phyloP scores from a whole-genome alignment of 805 yeast genomes.

The Yarrowia yakushimensis region DNA sequence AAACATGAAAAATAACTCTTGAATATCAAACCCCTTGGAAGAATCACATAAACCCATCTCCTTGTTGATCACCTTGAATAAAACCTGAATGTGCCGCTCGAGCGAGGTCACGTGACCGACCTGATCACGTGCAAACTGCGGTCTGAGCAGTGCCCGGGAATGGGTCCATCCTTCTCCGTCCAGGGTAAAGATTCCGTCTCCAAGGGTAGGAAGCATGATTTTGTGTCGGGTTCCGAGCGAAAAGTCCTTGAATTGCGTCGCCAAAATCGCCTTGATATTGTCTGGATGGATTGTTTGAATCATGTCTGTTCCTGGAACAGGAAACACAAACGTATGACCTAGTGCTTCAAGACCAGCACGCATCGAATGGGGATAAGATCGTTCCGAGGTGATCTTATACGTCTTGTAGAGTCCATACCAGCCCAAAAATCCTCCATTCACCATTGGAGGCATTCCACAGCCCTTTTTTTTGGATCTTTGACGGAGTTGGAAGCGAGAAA shows the following conservation, averaged over 20 bases:
- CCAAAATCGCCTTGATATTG: conserved; percentile 37
- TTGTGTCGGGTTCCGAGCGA: conserved; percentile 34
- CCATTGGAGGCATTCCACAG: conserved; percentile 8
- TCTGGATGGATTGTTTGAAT: conserved; percentile 36
- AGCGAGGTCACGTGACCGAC: conserved; percentile 34
- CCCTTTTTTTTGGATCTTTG: background rate
- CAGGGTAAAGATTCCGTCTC: conserved; percentile 40
- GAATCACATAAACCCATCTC: background rate
- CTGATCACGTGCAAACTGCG: conserved; percentile 39
- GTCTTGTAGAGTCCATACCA: conserved; percentile 19
- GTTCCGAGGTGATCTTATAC: background rate
- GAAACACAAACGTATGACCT: conserved; percentile 17
- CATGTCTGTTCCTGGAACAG: conserved; percentile 15
- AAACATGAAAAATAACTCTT: conserved; percentile 34
- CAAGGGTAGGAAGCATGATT: conserved; percentile 35
- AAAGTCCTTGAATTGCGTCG: conserved; percentile 37
- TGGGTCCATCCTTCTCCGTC: conserved; percentile 40
- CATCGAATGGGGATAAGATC: background rate
- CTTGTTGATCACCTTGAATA: conserved; percentile 21
- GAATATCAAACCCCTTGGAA: conserved; percentile 32
- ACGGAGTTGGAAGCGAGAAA: background rate
- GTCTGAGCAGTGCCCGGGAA: conserved; percentile 39
- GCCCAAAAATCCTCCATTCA: background rate
- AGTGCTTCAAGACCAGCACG: background rate
- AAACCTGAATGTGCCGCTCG: conserved; percentile 33